These are phyloP conservation scores for Sicyos baderoa DNA, from an alignment of 306 rosid species.

Conservation along the genomic window DNA sequence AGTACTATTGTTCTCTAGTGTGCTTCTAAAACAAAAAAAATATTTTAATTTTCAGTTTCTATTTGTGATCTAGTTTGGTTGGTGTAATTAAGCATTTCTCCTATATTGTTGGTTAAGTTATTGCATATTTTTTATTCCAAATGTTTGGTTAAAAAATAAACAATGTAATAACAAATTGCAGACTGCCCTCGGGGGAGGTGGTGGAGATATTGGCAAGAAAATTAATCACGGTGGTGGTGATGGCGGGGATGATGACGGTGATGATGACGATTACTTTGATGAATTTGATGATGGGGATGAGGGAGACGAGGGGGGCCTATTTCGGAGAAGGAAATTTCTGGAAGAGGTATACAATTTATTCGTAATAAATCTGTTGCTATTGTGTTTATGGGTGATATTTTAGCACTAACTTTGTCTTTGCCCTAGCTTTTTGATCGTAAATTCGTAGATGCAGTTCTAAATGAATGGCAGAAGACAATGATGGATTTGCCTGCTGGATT, in stretches of 20 bases:
- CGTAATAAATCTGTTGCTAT: not conserved
- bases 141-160: not conserved
- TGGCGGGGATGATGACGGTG: slow-evolving; percentile 90
- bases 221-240: slow-evolving; percentile 91
- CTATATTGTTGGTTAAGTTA: slow-evolving; percentile 10
- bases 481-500: slow-evolving; percentile 98
- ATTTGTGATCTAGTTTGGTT: not conserved
- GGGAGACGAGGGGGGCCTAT: slow-evolving; percentile 94
- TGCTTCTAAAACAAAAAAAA: not conserved
- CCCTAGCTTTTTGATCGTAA: slow-evolving; percentile 86
- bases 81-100: not conserved
- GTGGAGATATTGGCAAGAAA: slow-evolving; percentile 85
- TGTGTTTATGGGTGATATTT: not conserved
- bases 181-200: slow-evolving; percentile 88
- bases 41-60: not conserved
- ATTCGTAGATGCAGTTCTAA: slow-evolving; percentile 86
- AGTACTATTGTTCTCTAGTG: not conserved
- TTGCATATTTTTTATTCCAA: not conserved
- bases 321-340: slow-evolving; percentile 69
- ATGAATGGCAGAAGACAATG: slow-evolving; percentile 90
- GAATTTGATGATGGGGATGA: slow-evolving; percentile 96
- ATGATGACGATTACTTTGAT: slow-evolving; percentile 93
- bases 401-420: slow-evolving; percentile 23
- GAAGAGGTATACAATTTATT: slow-evolving; percentile 66
- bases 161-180: slow-evolving; percentile 27